Evolutionary conservation across 2,329 filamentous ascomycete species (phyloP), one percentile per base, ranked within the genome.

Genomic region (Chaetomium sp.): DNA sequence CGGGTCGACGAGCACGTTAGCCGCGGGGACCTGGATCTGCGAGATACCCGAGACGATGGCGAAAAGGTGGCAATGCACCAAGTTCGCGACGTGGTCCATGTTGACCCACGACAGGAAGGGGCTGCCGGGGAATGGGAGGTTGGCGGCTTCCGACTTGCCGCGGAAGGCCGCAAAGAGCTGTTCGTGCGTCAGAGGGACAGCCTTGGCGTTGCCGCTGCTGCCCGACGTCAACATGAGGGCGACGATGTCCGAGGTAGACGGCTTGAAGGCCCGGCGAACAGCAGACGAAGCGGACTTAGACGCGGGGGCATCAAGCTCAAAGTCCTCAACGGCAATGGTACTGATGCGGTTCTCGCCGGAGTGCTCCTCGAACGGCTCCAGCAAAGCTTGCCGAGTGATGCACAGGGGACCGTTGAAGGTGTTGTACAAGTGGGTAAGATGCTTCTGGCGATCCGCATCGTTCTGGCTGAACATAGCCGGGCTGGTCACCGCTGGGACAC

Each of bases 181-280:
- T 0, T 56, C 50, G 54, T 79, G 73, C 0, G 64, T 69, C 1
- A 80, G 66, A 1, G 57, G 60, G 0, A 81, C 79, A 0, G 76
- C 78, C 62, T 81, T 82, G 4, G 75, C 68, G 50, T 74, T 71
- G 1, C 78, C 77, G 14, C 75, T 77, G 59, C 72, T 77, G 3
- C 79, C 79, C 1, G 78, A 81, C 1, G 79, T 81, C 4, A 82
- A 66, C 75, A 80, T 77, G 2, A 79, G 64, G 1, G 70, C 61
- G 4, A 53, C 44, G 36, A 53, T 27, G 6, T 53, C 51, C n/a
- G 51, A 38, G n/a, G 51, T 1, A 7, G 49, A 43, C 9, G 43
- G 45, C 41, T 49, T 49, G 45, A 53, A 51, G 19, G 35, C 49
- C 4, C 46, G 37, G 37, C 49, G 36, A 36, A 27, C 14, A 5